Conservation (phyloP, 106 monocot species). For the Cymbidium sinense region DNA sequence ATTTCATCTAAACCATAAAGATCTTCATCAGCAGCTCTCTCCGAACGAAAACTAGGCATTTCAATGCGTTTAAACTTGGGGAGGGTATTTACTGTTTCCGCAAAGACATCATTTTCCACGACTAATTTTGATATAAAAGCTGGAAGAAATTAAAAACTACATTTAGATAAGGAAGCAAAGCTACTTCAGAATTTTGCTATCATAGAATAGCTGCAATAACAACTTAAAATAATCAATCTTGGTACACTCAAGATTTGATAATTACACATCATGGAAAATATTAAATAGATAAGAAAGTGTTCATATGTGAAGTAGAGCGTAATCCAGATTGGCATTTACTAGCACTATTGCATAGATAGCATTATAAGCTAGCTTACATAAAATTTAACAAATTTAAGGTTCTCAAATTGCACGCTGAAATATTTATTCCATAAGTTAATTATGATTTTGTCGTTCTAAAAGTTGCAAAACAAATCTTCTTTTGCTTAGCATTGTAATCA, state of each 20-base stretch:
- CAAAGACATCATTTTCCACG: not conserved
- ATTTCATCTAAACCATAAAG: not conserved
- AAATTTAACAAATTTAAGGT: not conserved
- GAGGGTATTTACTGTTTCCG: slow-evolving; percentile 14
- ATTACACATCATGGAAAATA: no score
- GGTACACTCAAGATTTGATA: not conserved
- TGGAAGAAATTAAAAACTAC: not conserved
- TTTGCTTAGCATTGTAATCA: not conserved
- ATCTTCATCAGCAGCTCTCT: not conserved
- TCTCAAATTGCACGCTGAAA: not conserved
- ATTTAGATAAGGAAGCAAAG: not conserved
- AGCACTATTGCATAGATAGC: not conserved
- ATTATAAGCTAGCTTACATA: not conserved
- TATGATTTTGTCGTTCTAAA: not conserved
- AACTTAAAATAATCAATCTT: not conserved
- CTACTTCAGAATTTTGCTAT: not conserved
- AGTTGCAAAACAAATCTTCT: not conserved
- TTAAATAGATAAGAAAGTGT: not conserved
- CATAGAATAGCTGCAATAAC: not conserved
- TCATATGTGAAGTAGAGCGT: not conserved
- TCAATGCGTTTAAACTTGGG: slow-evolving; percentile 10
- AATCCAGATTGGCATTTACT: not conserved
- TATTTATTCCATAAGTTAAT: not conserved
- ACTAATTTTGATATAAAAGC: slow-evolving; percentile 22
- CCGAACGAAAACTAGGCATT: slow-evolving; percentile 5